A percentile compares a stretch with the other conserved stretches of the same genome.
Conservation (phyloP, 768 basidiomycete species). For the Suillus alpinus region DNA sequence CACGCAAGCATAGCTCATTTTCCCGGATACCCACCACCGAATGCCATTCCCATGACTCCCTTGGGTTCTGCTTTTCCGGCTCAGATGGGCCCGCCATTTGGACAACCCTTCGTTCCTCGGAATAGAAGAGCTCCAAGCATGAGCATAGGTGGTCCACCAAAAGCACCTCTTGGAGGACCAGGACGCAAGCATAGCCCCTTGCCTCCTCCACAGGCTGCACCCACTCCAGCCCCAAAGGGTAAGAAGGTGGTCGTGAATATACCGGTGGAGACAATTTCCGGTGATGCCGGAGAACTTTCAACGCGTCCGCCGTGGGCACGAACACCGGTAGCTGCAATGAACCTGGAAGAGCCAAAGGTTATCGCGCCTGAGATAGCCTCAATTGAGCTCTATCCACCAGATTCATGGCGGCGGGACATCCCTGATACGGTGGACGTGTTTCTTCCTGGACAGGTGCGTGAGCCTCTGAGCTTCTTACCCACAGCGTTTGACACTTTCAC, state of each 20-base stretch:
- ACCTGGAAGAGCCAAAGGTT: slow-evolving; percentile 25
- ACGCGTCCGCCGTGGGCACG: slow-evolving; percentile 60
- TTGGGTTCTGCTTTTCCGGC: slow-evolving; percentile 55
- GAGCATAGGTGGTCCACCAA: slow-evolving; percentile 85
- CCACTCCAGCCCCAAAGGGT: slow-evolving; percentile 39
- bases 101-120: slow-evolving; percentile 55
- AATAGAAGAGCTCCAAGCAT: slow-evolving; percentile 63
- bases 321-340: slow-evolving; percentile 44
- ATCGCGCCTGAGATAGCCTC: slow-evolving; percentile 38
- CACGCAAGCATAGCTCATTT: slow-evolving; percentile 63
- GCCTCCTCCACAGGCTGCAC: slow-evolving; percentile 33
- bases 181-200: slow-evolving; percentile 73
- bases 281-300: slow-evolving; percentile 36
- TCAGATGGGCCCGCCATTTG: slow-evolving; percentile 43
- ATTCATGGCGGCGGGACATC: slow-evolving; percentile 53
- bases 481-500: slow-evolving; percentile 8
- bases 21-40: slow-evolving; percentile 57
- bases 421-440: slow-evolving; percentile 77
- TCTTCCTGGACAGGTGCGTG: slow-evolving; percentile 71
- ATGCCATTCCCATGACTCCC: slow-evolving; percentile 58
- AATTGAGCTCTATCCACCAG: slow-evolving; percentile 61
- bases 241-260: slow-evolving; percentile 73
- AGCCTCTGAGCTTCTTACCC: slow-evolving; percentile 8
- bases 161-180: slow-evolving; percentile 79
- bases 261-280: slow-evolving; percentile 60